These are phyloP conservation scores for Leishmania tarentolae DNA, from an alignment of 208 protist species.

Conservation along the genomic window DNA sequence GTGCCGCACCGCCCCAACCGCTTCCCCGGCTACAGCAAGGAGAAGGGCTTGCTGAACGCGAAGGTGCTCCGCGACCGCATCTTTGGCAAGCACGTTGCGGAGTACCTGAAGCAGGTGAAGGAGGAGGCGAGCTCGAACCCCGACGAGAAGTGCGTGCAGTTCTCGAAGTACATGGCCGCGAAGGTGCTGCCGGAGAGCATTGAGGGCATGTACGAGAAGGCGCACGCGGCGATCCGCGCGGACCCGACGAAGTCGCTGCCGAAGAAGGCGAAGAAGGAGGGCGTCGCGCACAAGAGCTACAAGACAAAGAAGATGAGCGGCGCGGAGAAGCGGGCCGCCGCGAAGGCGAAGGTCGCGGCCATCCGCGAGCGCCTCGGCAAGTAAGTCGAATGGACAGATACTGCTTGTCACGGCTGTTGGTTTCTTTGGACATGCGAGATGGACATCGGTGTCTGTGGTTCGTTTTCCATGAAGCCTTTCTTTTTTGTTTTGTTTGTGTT, in stretches of 20 bases:
- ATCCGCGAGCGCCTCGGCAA: constrained; percentile 61
- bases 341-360: constrained; percentile 47
- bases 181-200: constrained; percentile 93
- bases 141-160: constrained; percentile 94
- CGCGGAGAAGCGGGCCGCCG: constrained; percentile 46
- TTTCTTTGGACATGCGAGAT: too few species aligned
- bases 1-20: constrained; percentile 97
- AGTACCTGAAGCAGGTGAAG: constrained; percentile 98
- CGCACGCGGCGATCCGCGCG: constrained; percentile 94
- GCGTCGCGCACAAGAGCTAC: constrained; percentile 46
- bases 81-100: constrained; percentile 97
- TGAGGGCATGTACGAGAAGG: constrained; percentile 95
- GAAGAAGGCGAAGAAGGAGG: constrained; percentile 66
- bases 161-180: constrained; percentile 94
- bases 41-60: constrained; percentile 89
- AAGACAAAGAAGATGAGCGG: constrained; percentile 54
- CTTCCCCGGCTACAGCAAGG: constrained; percentile 96
- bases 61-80: constrained; percentile 95
- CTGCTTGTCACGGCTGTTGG: neutral
- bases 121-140: constrained; percentile 91
- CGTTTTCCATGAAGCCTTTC: too few species aligned
- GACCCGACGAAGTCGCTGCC: constrained; percentile 85
- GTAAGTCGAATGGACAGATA: constrained; percentile 11
- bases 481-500: too few species aligned
- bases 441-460: too few species aligned